Evolutionary conservation across 2,329 filamentous ascomycete genomes (phyloP).

Genomic region (Grosmannia penicillata): DNA sequence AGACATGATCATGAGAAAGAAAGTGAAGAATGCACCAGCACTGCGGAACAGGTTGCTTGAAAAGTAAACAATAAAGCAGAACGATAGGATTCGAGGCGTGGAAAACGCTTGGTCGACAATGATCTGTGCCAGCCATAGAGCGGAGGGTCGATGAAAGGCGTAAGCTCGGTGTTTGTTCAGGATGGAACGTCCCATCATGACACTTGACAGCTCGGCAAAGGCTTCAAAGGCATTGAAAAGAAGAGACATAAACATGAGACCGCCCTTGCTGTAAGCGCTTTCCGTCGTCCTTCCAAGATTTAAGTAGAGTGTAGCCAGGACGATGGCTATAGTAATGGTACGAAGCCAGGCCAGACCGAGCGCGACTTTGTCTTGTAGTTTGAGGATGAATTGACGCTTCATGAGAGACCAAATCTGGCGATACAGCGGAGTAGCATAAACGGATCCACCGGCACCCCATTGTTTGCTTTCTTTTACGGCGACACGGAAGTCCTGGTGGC

Average conservation of each 20-base stretch:
- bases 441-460: conserved; percentile 49
- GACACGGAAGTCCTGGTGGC: conserved; percentile 60
- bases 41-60: conserved; percentile 56
- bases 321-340: conserved; percentile 57
- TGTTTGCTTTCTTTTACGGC: conserved; percentile 71
- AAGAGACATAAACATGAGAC: conserved; percentile 65
- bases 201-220: conserved; percentile 60
- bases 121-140: conserved; percentile 73
- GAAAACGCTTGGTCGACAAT: conserved; percentile 63
- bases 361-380: conserved; percentile 75
- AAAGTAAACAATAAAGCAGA: conserved; percentile 66
- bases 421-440: conserved; percentile 74
- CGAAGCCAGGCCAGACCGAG: conserved; percentile 56
- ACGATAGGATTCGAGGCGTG: conserved; percentile 54
- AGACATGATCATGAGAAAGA: conserved; percentile 54
- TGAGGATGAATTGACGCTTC: conserved; percentile 72
- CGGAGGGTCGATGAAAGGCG: conserved; percentile 69
- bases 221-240: conserved; percentile 82
- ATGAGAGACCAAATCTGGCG: conserved; percentile 71
- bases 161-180: conserved; percentile 71
- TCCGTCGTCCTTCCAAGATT: conserved; percentile 49
- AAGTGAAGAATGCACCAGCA: conserved; percentile 66
- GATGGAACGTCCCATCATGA: conserved; percentile 59
- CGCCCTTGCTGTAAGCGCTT: conserved; percentile 68
- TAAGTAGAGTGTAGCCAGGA: conserved; percentile 68